These are phyloP conservation scores for Sporobolomyces pararoseus DNA, from an alignment of 768 basidiomycete genomes.

Conservation along the genomic window DNA sequence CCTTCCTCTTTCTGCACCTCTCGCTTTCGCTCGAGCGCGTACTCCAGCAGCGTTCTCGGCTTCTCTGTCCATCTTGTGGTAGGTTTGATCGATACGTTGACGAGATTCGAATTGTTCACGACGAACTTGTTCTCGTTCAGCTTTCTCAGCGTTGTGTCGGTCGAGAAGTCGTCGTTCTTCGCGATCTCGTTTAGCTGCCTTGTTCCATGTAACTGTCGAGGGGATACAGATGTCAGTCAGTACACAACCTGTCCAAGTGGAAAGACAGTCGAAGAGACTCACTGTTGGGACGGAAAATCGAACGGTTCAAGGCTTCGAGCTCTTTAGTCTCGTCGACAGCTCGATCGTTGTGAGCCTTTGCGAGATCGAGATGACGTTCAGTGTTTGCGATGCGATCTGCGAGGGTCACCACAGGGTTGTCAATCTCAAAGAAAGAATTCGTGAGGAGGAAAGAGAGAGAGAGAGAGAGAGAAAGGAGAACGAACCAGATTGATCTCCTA, in stretches of 20 bases:
- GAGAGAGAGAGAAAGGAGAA: constrained; percentile 7
- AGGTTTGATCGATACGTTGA: constrained; percentile 72
- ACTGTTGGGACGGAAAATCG: constrained; percentile 73
- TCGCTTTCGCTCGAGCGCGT: constrained; percentile 50
- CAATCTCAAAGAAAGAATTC: too few species aligned
- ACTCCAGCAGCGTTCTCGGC: constrained; percentile 46
- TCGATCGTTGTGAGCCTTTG: constrained; percentile 77
- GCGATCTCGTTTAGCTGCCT: constrained; percentile 79
- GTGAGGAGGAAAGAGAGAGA: constrained; percentile 56
- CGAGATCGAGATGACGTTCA: constrained; percentile 86
- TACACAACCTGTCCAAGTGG: too few species aligned
- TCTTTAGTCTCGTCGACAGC: constrained; percentile 93
- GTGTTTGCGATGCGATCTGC: constrained; percentile 71
- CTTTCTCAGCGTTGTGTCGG: constrained; percentile 81
- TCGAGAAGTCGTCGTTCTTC: constrained; percentile 76
- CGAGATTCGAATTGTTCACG: constrained; percentile 81
- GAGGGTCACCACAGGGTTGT: too few species aligned
- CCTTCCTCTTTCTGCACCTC: constrained; percentile 62
- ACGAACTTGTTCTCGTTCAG: constrained; percentile 78
- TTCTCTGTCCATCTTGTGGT: constrained; percentile 55
- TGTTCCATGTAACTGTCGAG: constrained; percentile 70
- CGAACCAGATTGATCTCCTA: constrained; percentile 89
- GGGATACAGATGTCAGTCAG: neutral
- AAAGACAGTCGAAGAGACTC: constrained; percentile 51
- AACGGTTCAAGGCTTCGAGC: constrained; percentile 86